Evolutionary conservation across 306 rosid genomes (phyloP), one percentile per base, ranked within the genome.

Genomic region (Lupinus albus): DNA sequence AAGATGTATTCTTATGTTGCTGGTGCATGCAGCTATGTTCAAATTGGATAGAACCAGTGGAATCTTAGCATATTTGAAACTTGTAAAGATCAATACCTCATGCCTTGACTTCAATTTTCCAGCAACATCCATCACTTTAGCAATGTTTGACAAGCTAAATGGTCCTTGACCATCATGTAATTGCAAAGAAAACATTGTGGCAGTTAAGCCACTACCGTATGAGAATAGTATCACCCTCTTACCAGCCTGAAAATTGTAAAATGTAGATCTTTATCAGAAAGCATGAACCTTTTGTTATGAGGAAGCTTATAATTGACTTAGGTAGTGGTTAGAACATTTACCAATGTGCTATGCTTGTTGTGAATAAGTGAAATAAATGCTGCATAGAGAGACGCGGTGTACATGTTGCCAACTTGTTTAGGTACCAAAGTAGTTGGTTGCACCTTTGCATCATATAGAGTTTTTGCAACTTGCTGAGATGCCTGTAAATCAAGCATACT

Each of bases 341-440:
- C 97, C 96, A 86, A 73, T 61, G 83, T 18, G 54, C 59, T 82
- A 36, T 82, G 75, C 67, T 86, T 86, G 67, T 84, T 82, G 78
- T 91, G 97, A 55, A 91, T 69, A 61, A 88, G 88, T 20, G 97
- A 87, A 14, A 82, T 83, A 68, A 88, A 87, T 33, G 97, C 94
- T 21, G 94, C 96, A 53, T 91, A 91, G 16, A 91, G 78, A 54
- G 97, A 91, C 38, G 94, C 96, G 14, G 95, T 91, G 79, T 91
- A 91, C 94, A 89, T 88, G 80, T 88, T 88, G 71, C 97, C 95
- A 55, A 85, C 90, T 88, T 88, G 91, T 84, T 91, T 91, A 18
- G 97, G 96, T 65, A 91, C 11, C 72, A 86, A 81, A 71, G 97
- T 88, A 73, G 81, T 48, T 64, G 97, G 96, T 70, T 82, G 88